Percentiles rank a stretch among this genome's conserved stretches.
Evolutionary conservation across 305 asterid species (phyloP).

Genomic region (Solanum chacoense): DNA sequence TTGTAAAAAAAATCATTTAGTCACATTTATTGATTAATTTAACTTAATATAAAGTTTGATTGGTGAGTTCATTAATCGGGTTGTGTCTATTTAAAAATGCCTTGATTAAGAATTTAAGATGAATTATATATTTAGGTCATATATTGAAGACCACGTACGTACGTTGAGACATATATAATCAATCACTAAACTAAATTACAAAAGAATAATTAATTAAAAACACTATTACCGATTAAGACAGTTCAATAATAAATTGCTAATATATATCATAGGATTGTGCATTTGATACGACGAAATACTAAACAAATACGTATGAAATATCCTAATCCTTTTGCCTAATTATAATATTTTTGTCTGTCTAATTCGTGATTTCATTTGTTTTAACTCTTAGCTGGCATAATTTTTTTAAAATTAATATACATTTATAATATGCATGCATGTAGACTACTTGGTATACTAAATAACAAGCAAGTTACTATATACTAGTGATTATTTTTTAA

Average conservation of each 20-base stretch:
- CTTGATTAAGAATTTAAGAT: neutral
- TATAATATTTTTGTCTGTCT: neutral
- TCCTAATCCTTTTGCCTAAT: slow-evolving; percentile 4
- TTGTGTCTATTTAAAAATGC: neutral
- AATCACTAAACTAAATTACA: neutral
- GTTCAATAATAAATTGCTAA: neutral
- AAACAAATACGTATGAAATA: neutral
- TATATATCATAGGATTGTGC: neutral
- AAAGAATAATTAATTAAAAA: neutral
- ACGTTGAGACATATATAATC: neutral
- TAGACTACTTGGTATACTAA: neutral
- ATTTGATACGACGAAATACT: neutral
- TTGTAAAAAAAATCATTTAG: neutral
- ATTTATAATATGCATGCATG: neutral
- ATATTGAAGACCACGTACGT: neutral
- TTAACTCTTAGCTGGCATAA: neutral
- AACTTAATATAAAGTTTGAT: neutral
- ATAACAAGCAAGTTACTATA: neutral
- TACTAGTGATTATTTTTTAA: neutral
- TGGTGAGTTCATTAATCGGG: neutral
- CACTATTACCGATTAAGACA: neutral
- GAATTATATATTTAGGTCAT: neutral
- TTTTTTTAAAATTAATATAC: neutral
- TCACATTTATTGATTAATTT: neutral
- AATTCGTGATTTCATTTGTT: neutral